These are phyloP conservation scores for Parachlorella kessleri DNA, from an alignment of 139 green algal genomes.

Conservation along the genomic window DNA sequence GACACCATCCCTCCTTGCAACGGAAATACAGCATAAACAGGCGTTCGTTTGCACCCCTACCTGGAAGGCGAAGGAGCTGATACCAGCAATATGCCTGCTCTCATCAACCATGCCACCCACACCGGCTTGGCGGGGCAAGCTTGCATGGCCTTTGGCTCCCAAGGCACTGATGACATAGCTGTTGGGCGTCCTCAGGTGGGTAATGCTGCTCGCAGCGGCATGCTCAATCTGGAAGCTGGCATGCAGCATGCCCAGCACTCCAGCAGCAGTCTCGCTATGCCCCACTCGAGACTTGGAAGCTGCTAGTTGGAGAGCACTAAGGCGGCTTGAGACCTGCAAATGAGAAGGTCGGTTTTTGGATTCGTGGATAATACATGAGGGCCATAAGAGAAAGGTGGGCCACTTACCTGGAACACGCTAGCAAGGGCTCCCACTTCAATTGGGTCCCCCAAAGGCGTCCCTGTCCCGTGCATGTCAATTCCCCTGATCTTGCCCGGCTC, in stretches of 20 bases:
- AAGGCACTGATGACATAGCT: conserved; percentile 6
- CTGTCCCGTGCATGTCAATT: conserved; percentile 75
- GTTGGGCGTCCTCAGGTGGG: conserved; percentile 2
- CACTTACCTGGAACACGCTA: conserved; percentile 3
- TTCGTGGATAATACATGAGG: not conserved
- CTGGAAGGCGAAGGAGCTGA: conserved; percentile 74
- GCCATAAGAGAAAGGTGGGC: not conserved
- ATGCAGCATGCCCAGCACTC: conserved; percentile 26
- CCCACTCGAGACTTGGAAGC: conserved; percentile 47
- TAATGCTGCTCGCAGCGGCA: not conserved
- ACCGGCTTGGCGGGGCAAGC: not conserved
- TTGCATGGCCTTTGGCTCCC: no score
- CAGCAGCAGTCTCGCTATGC: conserved; percentile 51
- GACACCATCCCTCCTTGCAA: no score
- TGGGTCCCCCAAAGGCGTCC: conserved; percentile 47
- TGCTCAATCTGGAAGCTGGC: conserved; percentile 3
- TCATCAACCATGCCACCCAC: no score
- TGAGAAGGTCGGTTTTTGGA: not conserved
- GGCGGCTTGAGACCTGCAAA: conserved; percentile 5
- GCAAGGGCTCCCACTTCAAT: conserved; percentile 44
- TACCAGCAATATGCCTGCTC: conserved; percentile 8
- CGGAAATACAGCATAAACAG: no score
- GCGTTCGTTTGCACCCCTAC: no score
- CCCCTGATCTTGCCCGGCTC: conserved; percentile 6
- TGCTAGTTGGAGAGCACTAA: conserved; percentile 20